Conservation (phyloP, 495 filamentous ascomycete species). For the Collariella sp. region DNA sequence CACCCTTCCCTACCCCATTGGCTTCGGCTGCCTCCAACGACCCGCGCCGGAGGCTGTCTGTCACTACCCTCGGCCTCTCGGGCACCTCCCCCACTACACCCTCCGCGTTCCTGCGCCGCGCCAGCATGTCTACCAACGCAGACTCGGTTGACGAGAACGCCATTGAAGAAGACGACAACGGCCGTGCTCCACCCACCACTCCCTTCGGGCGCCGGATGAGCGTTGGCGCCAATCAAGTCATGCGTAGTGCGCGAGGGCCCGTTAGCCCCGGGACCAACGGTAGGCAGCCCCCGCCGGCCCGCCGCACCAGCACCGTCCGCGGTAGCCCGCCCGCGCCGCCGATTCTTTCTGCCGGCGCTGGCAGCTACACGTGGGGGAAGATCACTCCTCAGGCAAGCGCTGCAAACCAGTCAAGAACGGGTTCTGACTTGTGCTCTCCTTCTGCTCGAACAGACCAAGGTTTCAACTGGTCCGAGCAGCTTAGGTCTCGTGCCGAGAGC, state of each 20-base stretch:
- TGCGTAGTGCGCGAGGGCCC: conserved; percentile 45
- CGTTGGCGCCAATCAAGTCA: conserved; percentile 71
- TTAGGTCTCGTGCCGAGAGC: conserved; percentile 81
- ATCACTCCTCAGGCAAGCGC: conserved; percentile 43
- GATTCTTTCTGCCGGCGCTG: conserved; percentile 8
- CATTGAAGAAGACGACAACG: conserved; percentile 66
- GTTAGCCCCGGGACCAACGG: conserved; percentile 42
- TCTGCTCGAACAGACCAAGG: conserved; percentile 64
- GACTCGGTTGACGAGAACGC: conserved; percentile 78
- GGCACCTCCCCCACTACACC: conserved; percentile 63
- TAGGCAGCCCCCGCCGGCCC: conserved; percentile 34
- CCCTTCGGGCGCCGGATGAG: conserved; percentile 83
- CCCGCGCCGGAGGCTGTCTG: conserved; percentile 75
- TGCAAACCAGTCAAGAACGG: conserved; percentile 44
- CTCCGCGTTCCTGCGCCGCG: conserved; percentile 50
- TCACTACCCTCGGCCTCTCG: conserved; percentile 75
- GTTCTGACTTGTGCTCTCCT: conserved; percentile 48
- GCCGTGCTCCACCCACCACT: conserved; percentile 48
- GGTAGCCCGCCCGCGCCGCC: conserved; percentile 22
- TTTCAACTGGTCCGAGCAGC: conserved; percentile 91
- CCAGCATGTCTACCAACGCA: conserved; percentile 68
- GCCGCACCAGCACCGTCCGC: conserved; percentile 20
- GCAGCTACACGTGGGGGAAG: conserved; percentile 27
- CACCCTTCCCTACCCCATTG: conserved; percentile 53
- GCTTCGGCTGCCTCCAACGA: conserved; percentile 58